Evolutionary conservation across 148 eudicot species (phyloP), one percentile per base, ranked within the genome.

Genomic region (Fagopyrum esculentum): DNA sequence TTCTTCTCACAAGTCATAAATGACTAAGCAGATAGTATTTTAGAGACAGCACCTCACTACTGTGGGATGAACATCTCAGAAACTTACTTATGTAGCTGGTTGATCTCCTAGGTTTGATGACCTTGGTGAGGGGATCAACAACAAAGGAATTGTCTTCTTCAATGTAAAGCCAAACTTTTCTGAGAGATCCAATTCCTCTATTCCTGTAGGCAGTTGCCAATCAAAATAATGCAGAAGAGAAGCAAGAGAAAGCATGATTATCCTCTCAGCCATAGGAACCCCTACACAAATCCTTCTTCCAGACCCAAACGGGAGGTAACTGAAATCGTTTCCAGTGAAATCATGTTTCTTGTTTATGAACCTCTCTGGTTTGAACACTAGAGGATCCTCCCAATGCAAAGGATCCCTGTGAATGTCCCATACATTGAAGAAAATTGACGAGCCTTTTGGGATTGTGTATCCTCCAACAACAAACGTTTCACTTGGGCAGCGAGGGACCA

Each of bases 251-350:
- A 72, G 81, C 83, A 83, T 22, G n/a, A 89, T 71, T 85, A 84
- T 84, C 81, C 85, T 85, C 81, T 88, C 87, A 16, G 89, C 92
- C 90, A 88, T 73, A 1, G 82, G 78, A 3, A 78, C 74, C 17
- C 98, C 94, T 1, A 87, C 90, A 76, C 94, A 93, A 10, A 80
- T 85, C 73, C 97, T 87, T 74, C 97, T 70, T 3, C 98, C 97
- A 0, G 97, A 86, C 11, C 98, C 89, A 57, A 91, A 93, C 0
- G 97, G 97, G 15, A 93, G 43, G 76, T 75, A 89, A 16, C 9
- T 78, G 46, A 88, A 85, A 74, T 84, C 81, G 19, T 85, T 84
- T 2, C 93, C 92, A 40, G 64, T 81, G 54, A 78, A 87, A 74
- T 93, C 96, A 70, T 64, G 57, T 76, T 85, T 85, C 12, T 76